Conservation (phyloP, 2,329 filamentous ascomycete genomes). For the Helicocarpus griseus region DNA sequence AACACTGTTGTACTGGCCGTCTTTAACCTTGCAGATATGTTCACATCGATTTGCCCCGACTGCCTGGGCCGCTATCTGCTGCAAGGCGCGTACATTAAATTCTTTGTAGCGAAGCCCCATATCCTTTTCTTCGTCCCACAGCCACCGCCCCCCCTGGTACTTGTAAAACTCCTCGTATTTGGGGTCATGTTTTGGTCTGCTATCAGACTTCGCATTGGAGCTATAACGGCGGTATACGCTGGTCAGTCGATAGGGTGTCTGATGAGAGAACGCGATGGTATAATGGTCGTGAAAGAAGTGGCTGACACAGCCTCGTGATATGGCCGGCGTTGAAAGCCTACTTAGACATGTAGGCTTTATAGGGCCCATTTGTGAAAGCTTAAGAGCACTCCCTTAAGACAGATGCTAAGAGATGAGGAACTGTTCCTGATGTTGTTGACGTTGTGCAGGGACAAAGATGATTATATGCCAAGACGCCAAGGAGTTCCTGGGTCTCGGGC, state of each 20-base stretch:
- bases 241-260: background rate
- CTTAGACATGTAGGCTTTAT: background rate
- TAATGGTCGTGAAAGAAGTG: background rate
- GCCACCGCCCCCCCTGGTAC: constrained; percentile 19
- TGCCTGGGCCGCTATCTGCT: constrained; percentile 18
- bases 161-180: constrained; percentile 12
- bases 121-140: constrained; percentile 21
- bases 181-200: background rate
- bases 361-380: background rate
- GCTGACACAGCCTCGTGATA: background rate
- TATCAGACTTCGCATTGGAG: background rate
- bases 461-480: too few species aligned
- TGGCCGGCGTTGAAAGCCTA: background rate
- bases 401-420: too few species aligned
- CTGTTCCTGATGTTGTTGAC: too few species aligned
- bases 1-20: constrained; percentile 18
- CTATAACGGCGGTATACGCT: background rate
- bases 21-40: constrained; percentile 22
- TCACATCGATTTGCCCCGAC: constrained; percentile 19
- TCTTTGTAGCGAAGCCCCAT: constrained; percentile 16
- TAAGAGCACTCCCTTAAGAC: background rate
- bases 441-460: too few species aligned
- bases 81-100: constrained; percentile 24
- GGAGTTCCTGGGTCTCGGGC: too few species aligned
- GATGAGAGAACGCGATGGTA: background rate